Base-by-base conservation (phyloP, 768 basidiomycete species). In the Leucosporidium yakuticum region DNA sequence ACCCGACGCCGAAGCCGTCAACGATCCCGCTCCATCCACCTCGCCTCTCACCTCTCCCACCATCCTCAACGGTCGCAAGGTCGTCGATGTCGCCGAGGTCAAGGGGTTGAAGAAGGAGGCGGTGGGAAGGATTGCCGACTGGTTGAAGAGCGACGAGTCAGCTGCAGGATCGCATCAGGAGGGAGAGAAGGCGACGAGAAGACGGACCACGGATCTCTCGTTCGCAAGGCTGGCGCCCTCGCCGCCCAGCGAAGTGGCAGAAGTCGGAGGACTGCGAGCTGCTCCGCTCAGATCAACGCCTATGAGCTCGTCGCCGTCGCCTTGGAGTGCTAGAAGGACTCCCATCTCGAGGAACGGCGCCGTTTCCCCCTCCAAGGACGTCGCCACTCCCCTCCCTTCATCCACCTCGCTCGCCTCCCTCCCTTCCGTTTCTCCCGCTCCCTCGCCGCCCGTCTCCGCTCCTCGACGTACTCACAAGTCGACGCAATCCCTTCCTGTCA, bases 61-160 rank as follows among this genome's bases (percentile, higher is more conserved):
- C 23, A 17, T 53, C 31, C 36, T 60, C 58, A 44, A 64, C 21
- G 71, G 68, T 0, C 62, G 71, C n/a, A 73, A 73, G 32, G 63
- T 73, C 34, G 60, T 73, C 65, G 53, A 69, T 12, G 32, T 36
- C 1, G 34, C 2, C 21, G 71, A 73, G 56, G 32, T 63, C 29
- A 62, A 62, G 29, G 63, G 49, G 1, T 60, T 73, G 23, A 69
- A 63, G 63, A 57, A 67, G 19, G 65, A 65, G 0, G 71, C 71
- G 2, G 61, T 60, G 50, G 60, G 9, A 5, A 59, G 71, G 11
- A 36, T 73, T 15, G 32, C 54, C 5, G 54, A 56, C 17, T 69
- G 71, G 71, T 48, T 73, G 8, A 14, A 50, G 27, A 27, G 9
- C 23, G 53, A 39, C 3, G 11, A 47, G 21, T n/a, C 12, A 6